Evolutionary conservation across 2,329 filamentous ascomycete species (phyloP), one percentile per base, ranked within the genome.

Genomic region (Penicillium paneum): DNA sequence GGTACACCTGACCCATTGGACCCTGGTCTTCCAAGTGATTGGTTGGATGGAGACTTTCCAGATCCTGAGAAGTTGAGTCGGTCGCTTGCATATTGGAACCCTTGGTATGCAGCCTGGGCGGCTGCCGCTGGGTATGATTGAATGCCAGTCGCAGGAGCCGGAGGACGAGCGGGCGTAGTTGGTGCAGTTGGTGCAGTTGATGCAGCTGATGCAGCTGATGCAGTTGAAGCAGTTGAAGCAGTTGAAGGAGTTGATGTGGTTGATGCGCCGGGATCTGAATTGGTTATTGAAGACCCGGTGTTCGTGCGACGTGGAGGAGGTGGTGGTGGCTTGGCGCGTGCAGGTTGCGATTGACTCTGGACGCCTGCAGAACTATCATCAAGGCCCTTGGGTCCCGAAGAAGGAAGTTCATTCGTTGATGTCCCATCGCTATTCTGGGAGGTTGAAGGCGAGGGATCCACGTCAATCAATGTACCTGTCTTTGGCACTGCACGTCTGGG

Each of bases 241-340:
- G 11, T 41, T 24, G 21, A 24, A 5, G 21, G 3, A 21, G 39
- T 49, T 8, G 61, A 36, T 43, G 57, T 26, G 11, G 59, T 63
- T 32, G 42, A 45, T 41, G 13, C 15, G 12, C 21, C 26, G 12
- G 62, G 52, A 29, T 26, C 50, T 36, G 58, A 55, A 39, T 41
- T 58, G n/a, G 48, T 34, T n/a, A 52, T 56, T 6, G 68, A 65
- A 8, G 64, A 61, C 19, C 55, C 60, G 5, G 66, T 71, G 54
- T 66, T 71, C 17, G 64, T 61, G 31, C 69, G 67, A 49, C 69
- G 67, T 3, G 70, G 68, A 24, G 69, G 71, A 29, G 67, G 67
- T 17, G 72, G 65, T 21, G 69, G 58, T 41, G 62, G 62, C 57
- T 66, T 71, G n/a, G 63, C 58, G 1, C 56, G 61, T 15, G 56